Evolutionary conservation across 2,329 filamentous ascomycete species (phyloP).

Genomic region (Pseudophaeomoniella oleicola): DNA sequence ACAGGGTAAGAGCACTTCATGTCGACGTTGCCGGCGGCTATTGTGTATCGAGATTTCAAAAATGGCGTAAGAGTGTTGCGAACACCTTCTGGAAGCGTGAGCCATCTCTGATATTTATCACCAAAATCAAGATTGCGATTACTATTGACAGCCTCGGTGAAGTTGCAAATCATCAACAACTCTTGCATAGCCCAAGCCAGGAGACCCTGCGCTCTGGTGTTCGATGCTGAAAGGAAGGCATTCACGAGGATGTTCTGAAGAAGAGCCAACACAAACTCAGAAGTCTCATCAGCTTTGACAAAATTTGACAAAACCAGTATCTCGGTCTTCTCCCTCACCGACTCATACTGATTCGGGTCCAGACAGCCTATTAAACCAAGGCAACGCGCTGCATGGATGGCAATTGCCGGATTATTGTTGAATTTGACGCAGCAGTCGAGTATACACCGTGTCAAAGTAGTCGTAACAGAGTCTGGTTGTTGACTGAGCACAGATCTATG

Average conservation of each 20-base stretch:
- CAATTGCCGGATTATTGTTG: constrained; percentile 46
- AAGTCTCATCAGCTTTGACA: constrained; percentile 57
- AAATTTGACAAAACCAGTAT: constrained; percentile 85
- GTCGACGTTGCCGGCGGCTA: constrained; percentile 43
- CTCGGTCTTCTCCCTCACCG: constrained; percentile 60
- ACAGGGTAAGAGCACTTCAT: constrained; percentile 55
- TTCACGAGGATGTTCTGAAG: constrained; percentile 80
- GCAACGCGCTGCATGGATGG: constrained; percentile 61
- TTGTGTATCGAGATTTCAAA: constrained; percentile 64
- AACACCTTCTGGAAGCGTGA: constrained; percentile 58
- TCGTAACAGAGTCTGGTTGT: constrained; percentile 62
- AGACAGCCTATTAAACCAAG: constrained; percentile 82
- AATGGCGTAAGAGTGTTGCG: constrained; percentile 80
- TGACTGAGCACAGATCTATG: constrained; percentile 70
- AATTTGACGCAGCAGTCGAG: constrained; percentile 78
- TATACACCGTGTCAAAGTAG: constrained; percentile 58
- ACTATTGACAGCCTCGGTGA: constrained; percentile 42
- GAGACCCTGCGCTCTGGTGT: constrained; percentile 77
- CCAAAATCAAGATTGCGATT: constrained; percentile 41
- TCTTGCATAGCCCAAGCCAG: constrained; percentile 92
- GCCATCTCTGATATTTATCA: constrained; percentile 59
- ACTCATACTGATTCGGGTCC: constrained; percentile 80
- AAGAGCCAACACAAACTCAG: constrained; percentile 73
- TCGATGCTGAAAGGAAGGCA: constrained; percentile 79
- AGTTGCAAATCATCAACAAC: constrained; percentile 62